Base-by-base conservation (phyloP, 805 yeast genomes). In the Maudiozyma saulgeensis region DNA sequence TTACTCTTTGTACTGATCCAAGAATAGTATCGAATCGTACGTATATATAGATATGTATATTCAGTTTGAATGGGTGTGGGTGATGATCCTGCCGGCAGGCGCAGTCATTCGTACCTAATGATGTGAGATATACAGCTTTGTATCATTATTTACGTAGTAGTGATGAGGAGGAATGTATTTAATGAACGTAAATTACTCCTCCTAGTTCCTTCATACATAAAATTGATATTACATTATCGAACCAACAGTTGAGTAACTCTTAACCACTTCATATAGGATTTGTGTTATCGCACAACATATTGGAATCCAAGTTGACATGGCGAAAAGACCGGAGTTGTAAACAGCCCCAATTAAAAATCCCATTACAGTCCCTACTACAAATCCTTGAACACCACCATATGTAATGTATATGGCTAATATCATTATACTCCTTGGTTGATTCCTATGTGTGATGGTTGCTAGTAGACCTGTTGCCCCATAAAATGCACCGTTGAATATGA, bases 231-330 rank as follows among this genome's bases (percentile, higher is more conserved):
- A 63, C 51, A 60, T 53, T 18, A 58, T 47, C 15, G 52, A 45
- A 18, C 61, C 62, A 2, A 57, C 46, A 47, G 60, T 52, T 7
- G 60, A 47, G 45, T 55, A 58, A 48, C 65, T 76, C 8, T 82
- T 76, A 34, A 83, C 71, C 35, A 87, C 74, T 60, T 84, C 79
- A 64, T 78, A 85, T 41, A 88, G 61, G 6, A 86, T 73, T 56
- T 80, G 81, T 4, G 84, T 76, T 2, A 84, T 66, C 0, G 81
- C 95, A 80, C 90, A 87, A 49, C 84, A 77, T 55, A 91, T 75
- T 0, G 99, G 98, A 7, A 91, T 80, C 99, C 99, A 91, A 0
- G 97, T 87, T 12, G 95, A 83, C 95, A 93, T 87, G 21, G 84
- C 77, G 58, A 91, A 80, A 23, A 84, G 74, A 0, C 96, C 96